Base-by-base conservation (phyloP, 805 yeast genomes). In the Wickerhamomyces alni region DNA sequence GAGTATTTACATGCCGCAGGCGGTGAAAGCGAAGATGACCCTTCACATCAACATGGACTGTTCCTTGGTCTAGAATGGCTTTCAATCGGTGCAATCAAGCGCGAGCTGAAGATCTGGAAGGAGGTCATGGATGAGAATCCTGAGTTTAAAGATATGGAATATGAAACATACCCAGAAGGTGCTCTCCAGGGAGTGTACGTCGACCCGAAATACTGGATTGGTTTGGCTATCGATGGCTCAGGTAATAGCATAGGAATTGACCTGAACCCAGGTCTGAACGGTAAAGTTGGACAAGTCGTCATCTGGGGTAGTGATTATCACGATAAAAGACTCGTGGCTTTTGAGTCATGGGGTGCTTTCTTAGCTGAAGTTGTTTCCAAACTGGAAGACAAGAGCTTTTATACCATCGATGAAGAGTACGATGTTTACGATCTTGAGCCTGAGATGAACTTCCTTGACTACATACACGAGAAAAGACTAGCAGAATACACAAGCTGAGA, bases 231-330 rank as follows among this genome's bases (percentile, higher is more conserved):
- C 13, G 49, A 46, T 41, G 49, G 49, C 3, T 35, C 40, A 33
- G 49, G 49, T n/a, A 46, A 46, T 17, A 43, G 47, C 27, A 43
- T 46, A 18, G 49, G 49, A 2, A 17, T 46, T 15, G 49, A 46
- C 24, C 33, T 46, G 8, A 35, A 39, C 13, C 49, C 49, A 2
- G 49, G 49, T 17, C 47, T 43, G 17, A 41, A 39, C 13, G 49
- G 49, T 6, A 37, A 36, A 6, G 9, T n/a, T n/a, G 50, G 50
- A 8, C 50, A 46, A 21, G 50, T 46, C 9, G 39, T 44, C 3
- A 35, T 37, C 3, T 46, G 45, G 40, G 50, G 50, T 3, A 43
- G 43, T 24, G 50, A 46, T 17, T 39, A 38, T 28, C 28, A 33
- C 17, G 46, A 47, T 15, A 30, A 43, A 5, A 41, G 39, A 21